Evolutionary conservation across 495 filamentous ascomycete genomes (phyloP).

Genomic region (Glarea lozoyensis): DNA sequence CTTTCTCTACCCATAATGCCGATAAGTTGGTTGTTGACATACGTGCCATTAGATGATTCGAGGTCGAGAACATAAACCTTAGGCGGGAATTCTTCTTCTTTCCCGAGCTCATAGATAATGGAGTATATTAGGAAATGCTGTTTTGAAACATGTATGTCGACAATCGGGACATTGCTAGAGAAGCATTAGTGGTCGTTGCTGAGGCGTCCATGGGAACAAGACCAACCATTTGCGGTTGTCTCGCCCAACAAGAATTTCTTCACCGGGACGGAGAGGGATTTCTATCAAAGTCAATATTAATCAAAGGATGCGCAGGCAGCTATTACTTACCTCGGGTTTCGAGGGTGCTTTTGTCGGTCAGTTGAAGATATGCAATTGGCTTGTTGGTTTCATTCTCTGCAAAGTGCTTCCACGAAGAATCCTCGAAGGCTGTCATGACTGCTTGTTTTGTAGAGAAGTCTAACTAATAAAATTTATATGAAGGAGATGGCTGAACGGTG

Average conservation of each 20-base stretch:
- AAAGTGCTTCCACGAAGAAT: neutral
- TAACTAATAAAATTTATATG: too few species aligned
- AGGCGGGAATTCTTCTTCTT: constrained; percentile 26
- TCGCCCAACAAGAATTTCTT: constrained; percentile 29
- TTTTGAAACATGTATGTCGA: constrained; percentile 37
- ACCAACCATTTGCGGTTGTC: constrained; percentile 26
- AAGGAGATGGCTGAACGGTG: too few species aligned
- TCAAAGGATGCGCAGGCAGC: neutral
- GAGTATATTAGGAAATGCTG: constrained; percentile 55
- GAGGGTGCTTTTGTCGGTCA: neutral
- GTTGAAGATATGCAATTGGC: constrained; percentile 7
- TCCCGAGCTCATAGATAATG: constrained; percentile 35
- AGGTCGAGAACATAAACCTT: constrained; percentile 54
- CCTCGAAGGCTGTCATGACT: neutral
- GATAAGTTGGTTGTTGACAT: constrained; percentile 39
- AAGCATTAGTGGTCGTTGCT: constrained; percentile 1
- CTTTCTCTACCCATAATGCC: constrained; percentile 24
- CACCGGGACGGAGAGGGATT: constrained; percentile 17
- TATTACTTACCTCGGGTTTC: neutral
- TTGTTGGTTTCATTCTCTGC: too few species aligned
- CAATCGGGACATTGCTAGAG: constrained; percentile 3
- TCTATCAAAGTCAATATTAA: constrained; percentile 1
- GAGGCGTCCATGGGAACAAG: neutral
- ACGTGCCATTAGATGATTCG: constrained; percentile 46
- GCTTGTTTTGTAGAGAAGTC: neutral